Evolutionary conservation across 768 basidiomycete genomes (phyloP), one percentile per base, ranked within the genome.

Genomic region (Lentinula detonsa): DNA sequence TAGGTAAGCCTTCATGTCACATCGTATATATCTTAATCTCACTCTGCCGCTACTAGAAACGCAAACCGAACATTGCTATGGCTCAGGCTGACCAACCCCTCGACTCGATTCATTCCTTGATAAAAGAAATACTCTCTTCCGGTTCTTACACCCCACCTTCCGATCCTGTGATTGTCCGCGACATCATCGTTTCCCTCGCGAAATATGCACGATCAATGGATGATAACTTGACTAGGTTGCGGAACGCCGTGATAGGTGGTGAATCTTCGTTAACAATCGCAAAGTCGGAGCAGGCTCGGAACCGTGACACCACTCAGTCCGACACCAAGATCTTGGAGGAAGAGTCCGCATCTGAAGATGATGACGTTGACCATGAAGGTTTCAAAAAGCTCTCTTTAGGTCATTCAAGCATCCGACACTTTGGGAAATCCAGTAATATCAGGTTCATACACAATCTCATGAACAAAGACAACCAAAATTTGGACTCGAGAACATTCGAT

Each of bases 381-480:
- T 54, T 54, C 18, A 54, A 40, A 7, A 13, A 40, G 23, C 11
- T 54, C n/a, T 39, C 53, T 9, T 40, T 54, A 15, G 53, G 53
- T 4, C 53, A 54, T 54, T 54, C 53, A 35, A 40, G 18, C 5
- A 15, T 21, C 34, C 56, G 56, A 33, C 56, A 57, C 23, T 57
- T 57, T 35, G 56, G 56, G 11, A 46, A 43, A 43, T 57, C 56
- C 18, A 57, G 56, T 23, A 43, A 57, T 34, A 42, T 57, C 23
- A 57, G 40, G 42, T 46, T 57, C 21, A 33, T 57, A 31, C 56
- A 46, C 40, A 33, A 31, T 34, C 15, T 40, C 11, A 31, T 57
- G 33, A 35, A 11, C 56, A 23, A n/a, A 15, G 33, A 8, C 18
- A 43, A 40, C 54, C 37, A 37, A n/a, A 8, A 13, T 18, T 2